Percentiles rank a stretch among this genome's conserved stretches.
Conservation (phyloP, 83 land plant genomes). For the Picea engelmannii region DNA sequence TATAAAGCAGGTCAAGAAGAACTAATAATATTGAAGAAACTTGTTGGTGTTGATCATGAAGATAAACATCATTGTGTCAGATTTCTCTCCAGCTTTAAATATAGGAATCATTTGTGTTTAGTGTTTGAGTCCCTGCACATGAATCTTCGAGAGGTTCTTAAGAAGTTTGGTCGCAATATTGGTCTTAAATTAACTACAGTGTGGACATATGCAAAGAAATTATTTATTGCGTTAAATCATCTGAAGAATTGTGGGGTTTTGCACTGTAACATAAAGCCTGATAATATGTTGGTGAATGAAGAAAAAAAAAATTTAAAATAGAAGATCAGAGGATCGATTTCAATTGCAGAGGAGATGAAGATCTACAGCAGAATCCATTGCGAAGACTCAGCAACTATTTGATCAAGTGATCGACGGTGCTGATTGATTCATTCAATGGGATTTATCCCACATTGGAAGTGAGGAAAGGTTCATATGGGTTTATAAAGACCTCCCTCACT, state of each 20-base stretch:
- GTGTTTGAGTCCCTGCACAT: constrained; percentile 99
- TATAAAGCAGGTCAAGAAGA: constrained; percentile 87
- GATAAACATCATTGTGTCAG: constrained; percentile 95
- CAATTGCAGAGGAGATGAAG: no score
- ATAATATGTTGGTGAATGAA: constrained; percentile 99
- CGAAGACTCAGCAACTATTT: no score
- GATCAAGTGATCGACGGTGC: no score
- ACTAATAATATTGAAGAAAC: constrained; percentile 79
- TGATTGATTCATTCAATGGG: no score
- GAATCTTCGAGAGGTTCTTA: constrained; percentile 98
- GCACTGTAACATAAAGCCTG: constrained; percentile 99
- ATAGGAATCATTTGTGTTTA: constrained; percentile 96
- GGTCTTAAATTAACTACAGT: constrained; percentile 95
- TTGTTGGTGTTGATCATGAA: constrained; percentile 93
- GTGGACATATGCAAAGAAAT: constrained; percentile 93
- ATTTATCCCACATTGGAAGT: no score
- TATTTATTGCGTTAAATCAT: constrained; percentile 97
- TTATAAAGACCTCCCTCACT: no score
- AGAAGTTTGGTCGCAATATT: constrained; percentile 99
- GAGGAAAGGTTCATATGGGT: no score
- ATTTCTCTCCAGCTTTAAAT: constrained; percentile 92
- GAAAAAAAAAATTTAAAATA: no score
- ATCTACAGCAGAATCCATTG: no score
- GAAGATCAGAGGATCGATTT: no score
- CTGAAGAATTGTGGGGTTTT: constrained; percentile 96